phyloP scores from a whole-genome alignment of 208 protist species.

The Tritrichomonas foetus region DNA sequence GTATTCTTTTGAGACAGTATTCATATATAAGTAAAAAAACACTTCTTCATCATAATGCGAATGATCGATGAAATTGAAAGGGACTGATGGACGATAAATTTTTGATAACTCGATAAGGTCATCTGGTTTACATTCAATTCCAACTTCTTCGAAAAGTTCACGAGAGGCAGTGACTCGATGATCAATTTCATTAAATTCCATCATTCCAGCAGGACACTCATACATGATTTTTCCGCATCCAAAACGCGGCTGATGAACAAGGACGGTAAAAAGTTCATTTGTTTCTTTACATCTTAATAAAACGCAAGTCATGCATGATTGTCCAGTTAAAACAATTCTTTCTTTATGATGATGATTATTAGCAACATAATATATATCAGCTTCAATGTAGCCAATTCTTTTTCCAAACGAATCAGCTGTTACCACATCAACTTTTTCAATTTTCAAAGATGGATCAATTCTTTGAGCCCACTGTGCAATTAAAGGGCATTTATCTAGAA shows the following conservation, averaged over 20 bases:
- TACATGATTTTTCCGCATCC: not conserved
- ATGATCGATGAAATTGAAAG: not conserved
- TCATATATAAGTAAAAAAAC: not conserved
- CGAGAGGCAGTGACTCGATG: not conserved
- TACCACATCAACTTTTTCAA: not conserved
- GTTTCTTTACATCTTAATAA: not conserved
- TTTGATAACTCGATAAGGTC: not conserved
- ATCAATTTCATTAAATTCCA: not conserved
- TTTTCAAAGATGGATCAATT: not conserved
- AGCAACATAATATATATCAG: not conserved
- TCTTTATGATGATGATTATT: not conserved
- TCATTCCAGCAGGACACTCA: constrained; percentile 28
- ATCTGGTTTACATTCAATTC: not conserved
- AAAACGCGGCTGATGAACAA: not conserved
- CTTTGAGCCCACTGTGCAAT: not conserved
- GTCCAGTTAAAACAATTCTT: not conserved
- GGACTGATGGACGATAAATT: not conserved
- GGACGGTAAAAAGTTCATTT: not conserved
- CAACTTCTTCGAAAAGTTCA: constrained; percentile 10
- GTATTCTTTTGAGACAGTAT: not conserved
- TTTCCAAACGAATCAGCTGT: not conserved
- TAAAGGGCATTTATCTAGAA: not conserved
- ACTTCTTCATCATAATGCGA: not conserved
- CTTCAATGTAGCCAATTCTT: not conserved
- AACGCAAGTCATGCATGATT: not conserved